These are phyloP conservation scores for Acarospora socialis DNA, from an alignment of 2,329 filamentous ascomycete species.

Conservation along the genomic window DNA sequence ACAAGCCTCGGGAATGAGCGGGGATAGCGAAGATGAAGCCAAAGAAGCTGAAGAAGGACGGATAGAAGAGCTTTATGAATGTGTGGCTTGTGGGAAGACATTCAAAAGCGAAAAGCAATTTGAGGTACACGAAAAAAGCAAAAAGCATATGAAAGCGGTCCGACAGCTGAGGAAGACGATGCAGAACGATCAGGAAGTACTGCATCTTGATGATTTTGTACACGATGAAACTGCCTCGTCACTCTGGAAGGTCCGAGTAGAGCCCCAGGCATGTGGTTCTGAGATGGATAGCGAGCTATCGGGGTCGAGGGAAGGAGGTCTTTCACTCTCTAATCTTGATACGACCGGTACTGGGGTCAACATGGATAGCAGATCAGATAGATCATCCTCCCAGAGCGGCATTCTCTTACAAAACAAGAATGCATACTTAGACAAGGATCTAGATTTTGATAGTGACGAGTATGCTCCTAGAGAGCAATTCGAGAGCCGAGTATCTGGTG, in stretches of 20 bases:
- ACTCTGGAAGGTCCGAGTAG: too few relatives aligned
- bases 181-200: slow-evolving; percentile 55
- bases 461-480: slow-evolving; percentile 20
- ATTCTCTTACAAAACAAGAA: too few relatives aligned
- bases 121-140: slow-evolving; percentile 86
- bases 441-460: too few relatives aligned
- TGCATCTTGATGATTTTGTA: slow-evolving; percentile 2
- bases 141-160: slow-evolving; percentile 83
- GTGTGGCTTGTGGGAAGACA: slow-evolving; percentile 47
- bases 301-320: too few relatives aligned
- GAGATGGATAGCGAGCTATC: too few relatives aligned
- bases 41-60: slow-evolving; percentile 36
- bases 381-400: too few relatives aligned
- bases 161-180: slow-evolving; percentile 70
- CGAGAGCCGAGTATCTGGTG: slow-evolving; percentile 14
- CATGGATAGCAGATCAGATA: too few relatives aligned
- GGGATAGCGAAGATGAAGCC: slow-evolving; percentile 24
- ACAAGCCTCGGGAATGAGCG: slow-evolving; percentile 38
- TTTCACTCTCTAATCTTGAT: too few relatives aligned
- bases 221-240: too few relatives aligned
- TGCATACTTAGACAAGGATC: too few relatives aligned
- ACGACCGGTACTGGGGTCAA: too few relatives aligned
- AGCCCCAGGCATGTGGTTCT: too few relatives aligned
- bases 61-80: slow-evolving; percentile 45
- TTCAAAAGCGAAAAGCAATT: slow-evolving; percentile 90